phyloP scores from a whole-genome alignment of 768 basidiomycete species.

The Rhizopogon vulgaris region DNA sequence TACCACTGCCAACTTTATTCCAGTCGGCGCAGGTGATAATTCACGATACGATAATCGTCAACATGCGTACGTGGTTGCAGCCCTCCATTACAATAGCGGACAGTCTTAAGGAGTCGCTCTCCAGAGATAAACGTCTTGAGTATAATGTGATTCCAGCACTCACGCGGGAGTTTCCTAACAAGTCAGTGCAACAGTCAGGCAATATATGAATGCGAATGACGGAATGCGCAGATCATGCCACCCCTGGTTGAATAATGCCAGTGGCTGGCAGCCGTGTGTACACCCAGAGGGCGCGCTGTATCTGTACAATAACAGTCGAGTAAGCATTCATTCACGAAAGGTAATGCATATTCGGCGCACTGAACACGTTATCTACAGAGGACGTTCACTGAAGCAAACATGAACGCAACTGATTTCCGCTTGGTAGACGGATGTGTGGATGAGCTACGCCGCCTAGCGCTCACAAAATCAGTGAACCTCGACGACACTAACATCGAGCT shows the following conservation, averaged over 20 bases:
- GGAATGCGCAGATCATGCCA: too few species aligned
- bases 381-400: not conserved
- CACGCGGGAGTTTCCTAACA: not conserved
- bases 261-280: not conserved
- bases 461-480: not conserved
- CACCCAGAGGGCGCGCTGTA: slow-evolving; percentile 57
- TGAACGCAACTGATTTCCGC: not conserved
- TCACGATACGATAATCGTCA: not conserved
- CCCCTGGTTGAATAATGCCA: not conserved
- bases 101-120: not conserved
- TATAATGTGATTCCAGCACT: not conserved
- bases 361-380: not conserved
- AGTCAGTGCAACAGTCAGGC: not conserved
- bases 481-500: not conserved
- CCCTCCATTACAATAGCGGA: not conserved
- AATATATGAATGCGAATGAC: too few species aligned
- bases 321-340: slow-evolving; percentile 9
- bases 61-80: not conserved
- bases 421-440: not conserved
- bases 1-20: not conserved
- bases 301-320: slow-evolving; percentile 38
- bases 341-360: too few species aligned
- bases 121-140: not conserved
- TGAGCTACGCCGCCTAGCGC: not conserved
- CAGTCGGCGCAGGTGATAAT: too few species aligned